Evolutionary conservation across 2,329 filamentous ascomycete species (phyloP), one percentile per base, ranked within the genome.

Genomic region (Cordyceps javanica): DNA sequence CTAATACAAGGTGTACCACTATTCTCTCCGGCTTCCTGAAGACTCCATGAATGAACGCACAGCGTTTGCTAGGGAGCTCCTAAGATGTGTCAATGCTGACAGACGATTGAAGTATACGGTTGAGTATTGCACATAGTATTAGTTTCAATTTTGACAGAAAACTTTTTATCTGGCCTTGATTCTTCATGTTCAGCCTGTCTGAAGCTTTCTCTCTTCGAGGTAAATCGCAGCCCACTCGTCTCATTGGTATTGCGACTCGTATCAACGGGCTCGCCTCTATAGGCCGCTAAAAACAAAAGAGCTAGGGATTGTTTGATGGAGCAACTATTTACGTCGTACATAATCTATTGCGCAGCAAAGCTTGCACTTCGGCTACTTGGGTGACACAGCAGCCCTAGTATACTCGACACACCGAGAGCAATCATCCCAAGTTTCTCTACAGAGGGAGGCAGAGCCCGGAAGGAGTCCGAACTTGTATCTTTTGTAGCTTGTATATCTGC

Each of bases 381-480:
- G 55, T 57, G n/a, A 10, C 36, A 45, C 46, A 38, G 45, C 19
- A 51, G 44, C n/a, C 21, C 16, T 23, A 34, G 55, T 51, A 28
- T 57, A 38, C 39, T 51, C 55, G 55, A 57, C 38, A 51, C 38
- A 36, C 36, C 30, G 55, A 51, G 38, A 45, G 55, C 55, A 57
- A 57, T 57, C 55, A 38, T 13, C 25, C 11, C 53, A 46, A 21
- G n/a, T 16, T 21, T 19, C 39, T 8, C 30, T 26, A 21, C n/a
- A n/a, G 14, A 30, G 19, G 11, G 3, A 26, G 28, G 9, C 26
- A 16, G 42, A 8, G 19, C 25, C 16, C 3, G 32, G 16, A 8
- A 5, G 9, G 23, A 23, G 10, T 32, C 3, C 4, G 9, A 16
- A 9, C n/a, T 32, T 13, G n/a, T 14, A 23, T 5, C 36, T n/a